These are phyloP conservation scores for Nicotiana attenuata DNA, from an alignment of 257 asterid genomes.

Conservation along the genomic window DNA sequence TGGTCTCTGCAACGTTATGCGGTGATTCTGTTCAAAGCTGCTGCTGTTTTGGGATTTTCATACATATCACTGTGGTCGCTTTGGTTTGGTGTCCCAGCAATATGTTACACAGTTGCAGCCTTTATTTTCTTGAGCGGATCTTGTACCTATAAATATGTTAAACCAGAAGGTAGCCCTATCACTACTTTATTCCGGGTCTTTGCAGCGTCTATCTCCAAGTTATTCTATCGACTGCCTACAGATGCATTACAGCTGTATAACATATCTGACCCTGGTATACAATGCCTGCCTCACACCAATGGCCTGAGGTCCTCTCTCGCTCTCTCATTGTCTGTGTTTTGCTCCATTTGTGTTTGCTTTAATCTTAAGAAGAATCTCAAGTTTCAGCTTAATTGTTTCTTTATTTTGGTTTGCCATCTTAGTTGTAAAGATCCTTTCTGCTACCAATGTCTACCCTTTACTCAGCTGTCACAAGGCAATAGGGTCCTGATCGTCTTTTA, in stretches of 20 bases:
- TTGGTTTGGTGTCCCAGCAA: constrained; percentile 51
- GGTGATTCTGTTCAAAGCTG: not conserved
- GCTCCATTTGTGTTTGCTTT: not conserved
- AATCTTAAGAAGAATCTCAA: not conserved
- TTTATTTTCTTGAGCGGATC: constrained; percentile 32
- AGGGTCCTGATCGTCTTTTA: not conserved
- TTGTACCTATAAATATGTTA: not conserved
- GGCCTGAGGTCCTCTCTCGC: constrained; percentile 12
- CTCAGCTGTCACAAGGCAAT: not conserved
- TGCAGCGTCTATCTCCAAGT: constrained; percentile 34
- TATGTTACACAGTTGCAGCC: constrained; percentile 31
- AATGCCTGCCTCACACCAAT: not conserved
- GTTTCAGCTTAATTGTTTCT: not conserved
- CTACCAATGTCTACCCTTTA: not conserved
- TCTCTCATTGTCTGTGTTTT: too few relatives aligned
- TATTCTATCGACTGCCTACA: constrained; percentile 15
- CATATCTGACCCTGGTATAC: not conserved
- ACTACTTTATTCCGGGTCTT: constrained; percentile 40
- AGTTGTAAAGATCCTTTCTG: not conserved
- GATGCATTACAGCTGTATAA: constrained; percentile 8
- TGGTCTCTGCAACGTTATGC: not conserved
- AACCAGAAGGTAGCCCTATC: constrained; percentile 33
- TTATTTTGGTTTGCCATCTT: constrained; percentile 36
- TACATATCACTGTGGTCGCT: constrained; percentile 46
- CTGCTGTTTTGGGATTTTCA: constrained; percentile 37